Conservation (phyloP, 768 basidiomycete genomes). For the Tephrocybe sp. region DNA sequence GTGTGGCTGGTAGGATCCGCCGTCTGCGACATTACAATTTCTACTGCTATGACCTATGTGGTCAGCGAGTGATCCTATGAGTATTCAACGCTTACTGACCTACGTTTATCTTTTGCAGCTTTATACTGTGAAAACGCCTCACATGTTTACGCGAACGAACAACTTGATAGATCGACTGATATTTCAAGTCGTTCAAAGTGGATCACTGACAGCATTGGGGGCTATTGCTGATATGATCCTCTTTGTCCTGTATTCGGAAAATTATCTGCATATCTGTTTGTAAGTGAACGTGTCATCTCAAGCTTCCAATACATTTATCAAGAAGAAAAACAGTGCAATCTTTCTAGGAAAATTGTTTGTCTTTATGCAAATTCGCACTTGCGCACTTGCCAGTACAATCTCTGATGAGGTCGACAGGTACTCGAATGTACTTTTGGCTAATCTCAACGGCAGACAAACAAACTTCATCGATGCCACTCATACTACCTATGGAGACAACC, state of each 20-base stretch:
- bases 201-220: not conserved
- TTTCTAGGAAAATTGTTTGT: conserved; percentile 1
- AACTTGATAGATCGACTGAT: not conserved
- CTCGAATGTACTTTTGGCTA: not conserved
- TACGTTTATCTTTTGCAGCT: not conserved
- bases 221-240: not conserved
- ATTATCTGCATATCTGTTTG: not conserved
- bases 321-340: not conserved
- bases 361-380: not conserved
- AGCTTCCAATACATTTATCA: not conserved
- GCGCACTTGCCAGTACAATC: not conserved
- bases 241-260: not conserved
- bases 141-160: not conserved
- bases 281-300: not conserved
- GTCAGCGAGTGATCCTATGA: not conserved
- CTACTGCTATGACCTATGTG: not conserved
- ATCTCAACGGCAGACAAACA: not conserved
- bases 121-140: not conserved
- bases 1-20: not conserved
- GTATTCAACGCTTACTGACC: not conserved
- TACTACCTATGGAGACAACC: not conserved
- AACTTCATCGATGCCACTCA: too few relatives aligned
- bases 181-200: not conserved
- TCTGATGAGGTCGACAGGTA: not conserved
- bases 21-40: not conserved